A percentile compares a stretch with the other conserved stretches of the same genome.
phyloP scores from a whole-genome alignment of 768 basidiomycete genomes.

The Gloeostereum incarnatum region DNA sequence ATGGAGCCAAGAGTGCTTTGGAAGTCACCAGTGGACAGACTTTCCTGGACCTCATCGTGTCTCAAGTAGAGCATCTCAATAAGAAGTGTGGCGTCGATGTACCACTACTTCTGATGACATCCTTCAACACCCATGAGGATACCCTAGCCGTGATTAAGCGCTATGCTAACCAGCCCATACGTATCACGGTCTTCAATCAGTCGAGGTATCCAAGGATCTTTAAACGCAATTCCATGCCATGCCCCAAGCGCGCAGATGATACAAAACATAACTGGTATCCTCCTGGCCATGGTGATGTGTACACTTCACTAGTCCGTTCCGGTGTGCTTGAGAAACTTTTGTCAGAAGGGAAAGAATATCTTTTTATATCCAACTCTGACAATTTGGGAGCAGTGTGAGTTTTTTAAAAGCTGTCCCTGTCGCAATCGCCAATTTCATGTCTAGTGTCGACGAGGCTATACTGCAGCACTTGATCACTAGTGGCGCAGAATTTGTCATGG shows the following conservation, averaged over 20 bases:
- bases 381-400: constrained; percentile 83
- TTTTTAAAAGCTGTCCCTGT: constrained; percentile 10
- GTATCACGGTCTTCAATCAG: constrained; percentile 89
- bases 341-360: constrained; percentile 90
- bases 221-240: constrained; percentile 83
- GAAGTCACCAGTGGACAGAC: constrained; percentile 89
- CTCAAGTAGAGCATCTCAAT: constrained; percentile 95
- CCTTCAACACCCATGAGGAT: constrained; percentile 93
- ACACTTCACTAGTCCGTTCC: constrained; percentile 85
- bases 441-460: constrained; percentile 72
- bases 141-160: constrained; percentile 95
- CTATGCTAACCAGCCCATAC: constrained; percentile 90
- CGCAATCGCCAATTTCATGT: neutral
- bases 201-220: constrained; percentile 90
- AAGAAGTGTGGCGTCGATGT: constrained; percentile 78
- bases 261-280: constrained; percentile 96
- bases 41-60: constrained; percentile 89
- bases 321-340: constrained; percentile 88
- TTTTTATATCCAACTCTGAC: constrained; percentile 97
- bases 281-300: constrained; percentile 94
- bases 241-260: constrained; percentile 65
- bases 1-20: constrained; percentile 61
- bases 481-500: constrained; percentile 83
- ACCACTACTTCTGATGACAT: constrained; percentile 98
- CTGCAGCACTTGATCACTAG: constrained; percentile 78